Percentiles rank a stretch among this genome's conserved stretches.
These are phyloP conservation scores for Aspergillus nidulans DNA, from an alignment of 495 filamentous ascomycete genomes.

Conservation along the genomic window DNA sequence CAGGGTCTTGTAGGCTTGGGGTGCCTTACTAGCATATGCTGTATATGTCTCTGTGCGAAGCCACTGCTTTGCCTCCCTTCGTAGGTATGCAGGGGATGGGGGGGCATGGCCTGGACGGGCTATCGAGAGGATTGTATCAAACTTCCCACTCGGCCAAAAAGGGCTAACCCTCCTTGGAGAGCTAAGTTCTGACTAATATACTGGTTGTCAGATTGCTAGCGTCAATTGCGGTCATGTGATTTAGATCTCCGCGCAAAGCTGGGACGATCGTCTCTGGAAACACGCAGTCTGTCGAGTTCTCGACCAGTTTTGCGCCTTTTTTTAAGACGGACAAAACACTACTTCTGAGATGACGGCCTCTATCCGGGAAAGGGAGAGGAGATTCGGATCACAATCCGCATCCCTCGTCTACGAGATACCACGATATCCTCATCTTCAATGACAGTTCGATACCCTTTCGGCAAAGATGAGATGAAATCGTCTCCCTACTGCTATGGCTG, in stretches of 20 bases:
- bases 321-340: constrained; percentile 65
- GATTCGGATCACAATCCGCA: constrained; percentile 74
- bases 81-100: too few species aligned
- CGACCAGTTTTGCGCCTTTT: constrained; percentile 79
- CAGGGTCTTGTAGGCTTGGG: too few species aligned
- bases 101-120: too few species aligned
- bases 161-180: too few species aligned
- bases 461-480: neutral
- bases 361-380: constrained; percentile 85
- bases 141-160: too few species aligned
- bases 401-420: constrained; percentile 62
- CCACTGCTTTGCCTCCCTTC: too few species aligned
- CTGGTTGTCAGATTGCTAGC: too few species aligned
- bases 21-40: too few species aligned
- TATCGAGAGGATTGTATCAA: too few species aligned
- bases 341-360: constrained; percentile 59
- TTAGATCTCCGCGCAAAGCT: constrained; percentile 66
- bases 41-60: too few species aligned
- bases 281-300: constrained; percentile 68
- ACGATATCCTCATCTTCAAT: constrained; percentile 62
- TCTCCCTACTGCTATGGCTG: constrained; percentile 56
- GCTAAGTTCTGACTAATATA: too few species aligned
- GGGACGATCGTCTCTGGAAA: constrained; percentile 70
- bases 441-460: neutral
- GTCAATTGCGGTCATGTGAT: too few species aligned